Evolutionary conservation across 805 yeast genomes (phyloP).

Genomic region (Myxozyma udenii): DNA sequence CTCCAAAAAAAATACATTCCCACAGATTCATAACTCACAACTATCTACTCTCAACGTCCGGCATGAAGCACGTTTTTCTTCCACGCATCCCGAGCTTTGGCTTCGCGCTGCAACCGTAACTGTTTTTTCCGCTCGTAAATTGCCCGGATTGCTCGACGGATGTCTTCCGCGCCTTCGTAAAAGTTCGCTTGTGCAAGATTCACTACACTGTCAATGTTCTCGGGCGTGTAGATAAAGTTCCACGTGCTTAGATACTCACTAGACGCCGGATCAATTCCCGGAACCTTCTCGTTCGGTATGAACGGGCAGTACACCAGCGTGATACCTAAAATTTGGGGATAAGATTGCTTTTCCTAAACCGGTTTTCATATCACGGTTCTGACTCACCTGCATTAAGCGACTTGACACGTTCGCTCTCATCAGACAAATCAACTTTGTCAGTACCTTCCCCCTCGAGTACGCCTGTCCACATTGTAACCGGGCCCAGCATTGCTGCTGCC

Average conservation of each 20-base stretch:
- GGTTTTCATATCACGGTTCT: too few relatives aligned
- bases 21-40: too few relatives aligned
- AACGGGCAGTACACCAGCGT: slow-evolving; percentile 32
- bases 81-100: slow-evolving; percentile 4
- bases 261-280: slow-evolving; percentile 31
- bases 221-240: slow-evolving; percentile 32
- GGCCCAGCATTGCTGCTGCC: slow-evolving; percentile 11
- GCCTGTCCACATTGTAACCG: slow-evolving; percentile 27
- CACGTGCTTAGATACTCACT: slow-evolving; percentile 31
- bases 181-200: slow-evolving; percentile 27
- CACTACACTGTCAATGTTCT: slow-evolving; percentile 27
- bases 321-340: slow-evolving; percentile 16
- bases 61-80: slow-evolving; percentile 4
- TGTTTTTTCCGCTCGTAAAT: slow-evolving; percentile 30
- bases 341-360: too few relatives aligned
- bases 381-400: slow-evolving; percentile 2
- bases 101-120: slow-evolving; percentile 4
- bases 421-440: not conserved
- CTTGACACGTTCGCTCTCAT: not conserved
- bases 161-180: slow-evolving; percentile 26
- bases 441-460: slow-evolving; percentile 1
- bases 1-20: too few relatives aligned
- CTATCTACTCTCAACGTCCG: not conserved
- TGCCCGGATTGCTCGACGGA: slow-evolving; percentile 23
- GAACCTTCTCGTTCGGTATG: slow-evolving; percentile 27